These are phyloP conservation scores for Mucuna pruriens DNA, from an alignment of 306 rosid genomes.

Conservation along the genomic window DNA sequence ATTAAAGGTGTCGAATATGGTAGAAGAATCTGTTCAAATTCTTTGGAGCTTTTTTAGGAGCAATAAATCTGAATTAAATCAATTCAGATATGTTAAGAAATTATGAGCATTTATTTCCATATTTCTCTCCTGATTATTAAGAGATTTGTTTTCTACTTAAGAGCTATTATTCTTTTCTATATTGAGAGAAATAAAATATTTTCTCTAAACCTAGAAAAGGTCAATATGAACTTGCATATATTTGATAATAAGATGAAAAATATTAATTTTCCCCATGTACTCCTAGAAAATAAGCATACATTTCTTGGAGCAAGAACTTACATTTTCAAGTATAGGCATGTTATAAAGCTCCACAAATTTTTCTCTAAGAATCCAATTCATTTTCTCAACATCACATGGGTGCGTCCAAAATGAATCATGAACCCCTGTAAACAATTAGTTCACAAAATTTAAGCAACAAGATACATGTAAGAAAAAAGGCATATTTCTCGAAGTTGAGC, in stretches of 20 bases:
- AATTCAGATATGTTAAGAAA: too few species aligned
- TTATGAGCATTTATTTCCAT: too few species aligned
- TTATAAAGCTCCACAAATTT: conserved; percentile 80
- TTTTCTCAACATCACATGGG: conserved; percentile 77
- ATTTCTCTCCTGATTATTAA: too few species aligned
- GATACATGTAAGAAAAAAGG: not conserved
- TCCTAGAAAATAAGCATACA: conserved; percentile 4
- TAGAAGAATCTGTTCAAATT: too few species aligned
- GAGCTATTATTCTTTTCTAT: too few species aligned
- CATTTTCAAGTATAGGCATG: conserved; percentile 62
- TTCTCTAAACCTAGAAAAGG: too few species aligned
- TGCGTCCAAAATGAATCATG: conserved; percentile 95
- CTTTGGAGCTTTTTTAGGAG: too few species aligned
- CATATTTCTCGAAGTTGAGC: not conserved
- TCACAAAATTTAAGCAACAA: conserved; percentile 11
- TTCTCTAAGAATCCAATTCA: conserved; percentile 76
- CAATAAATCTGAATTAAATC: too few species aligned
- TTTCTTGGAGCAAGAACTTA: conserved; percentile 19
- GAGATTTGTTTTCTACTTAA: too few species aligned
- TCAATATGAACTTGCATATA: not conserved
- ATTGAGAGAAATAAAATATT: too few species aligned
- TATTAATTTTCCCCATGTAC: not conserved
- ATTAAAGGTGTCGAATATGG: too few species aligned
- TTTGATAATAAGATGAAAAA: not conserved
- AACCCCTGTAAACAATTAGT: conserved; percentile 67